Evolutionary conservation across 2,329 filamentous ascomycete species (phyloP), one percentile per base, ranked within the genome.

Genomic region (Colletotrichum abscissum): DNA sequence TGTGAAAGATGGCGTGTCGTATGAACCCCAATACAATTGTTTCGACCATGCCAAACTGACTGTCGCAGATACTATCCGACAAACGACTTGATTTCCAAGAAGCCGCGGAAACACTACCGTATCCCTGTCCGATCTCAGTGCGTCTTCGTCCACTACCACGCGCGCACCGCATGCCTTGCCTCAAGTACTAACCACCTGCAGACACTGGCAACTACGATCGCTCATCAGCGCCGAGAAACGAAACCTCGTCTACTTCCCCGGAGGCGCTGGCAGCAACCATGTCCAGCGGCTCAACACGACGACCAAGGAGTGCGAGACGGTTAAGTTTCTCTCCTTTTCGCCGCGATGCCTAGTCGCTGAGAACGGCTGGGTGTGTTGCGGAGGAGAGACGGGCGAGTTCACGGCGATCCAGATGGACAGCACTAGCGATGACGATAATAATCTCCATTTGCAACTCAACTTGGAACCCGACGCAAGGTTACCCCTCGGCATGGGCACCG

Each of bases 271-370:
- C 74, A 90, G 92, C 76, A 85, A 86, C 62, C 85, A 89, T 73
- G 84, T 95, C 64, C 92, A 93, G 78, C 88, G 90, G 46, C 89
- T 96, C 69, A 89, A 95, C 78, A 91, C 92, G 72, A 89, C 84
- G 73, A 92, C 89, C 76, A 91, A 87, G 81, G 93, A 92, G 86
- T 92, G 90, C 84, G 94, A 93, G 84, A 92, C 89, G 74, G 90
- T 94, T 81, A 94, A 91, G 65, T 86, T 91, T 35, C 86, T 95
- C 76, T 91, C 88, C 76, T 97, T 92, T 82, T 89, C 82, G 78
- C 93, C 95, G n/a, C 90, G 94, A 84, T 98, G 96, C 82, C 90
- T 98, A 7, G 93, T 94, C n/a, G 93, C 94, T 8, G 92, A 92
- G 66, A 90, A 94, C 78, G 95, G 95, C 65, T 98, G 94, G 93